phyloP scores from a whole-genome alignment of 2,329 filamentous ascomycete species.

The Cadophora sp. region DNA sequence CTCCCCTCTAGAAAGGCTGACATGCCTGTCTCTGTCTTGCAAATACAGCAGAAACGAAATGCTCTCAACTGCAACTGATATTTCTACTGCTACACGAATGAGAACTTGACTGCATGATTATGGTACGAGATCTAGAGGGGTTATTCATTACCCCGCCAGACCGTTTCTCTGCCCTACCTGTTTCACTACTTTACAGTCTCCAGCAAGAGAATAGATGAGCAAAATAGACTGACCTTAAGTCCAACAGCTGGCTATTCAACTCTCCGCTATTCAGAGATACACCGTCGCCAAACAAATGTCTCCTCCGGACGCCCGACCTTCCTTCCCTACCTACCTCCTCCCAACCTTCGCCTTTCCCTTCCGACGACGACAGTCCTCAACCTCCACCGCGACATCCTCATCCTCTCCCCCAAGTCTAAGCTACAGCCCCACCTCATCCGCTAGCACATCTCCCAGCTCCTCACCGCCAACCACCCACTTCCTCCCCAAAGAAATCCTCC shows the following conservation, averaged over 20 bases:
- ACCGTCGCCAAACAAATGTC: slow-evolving; percentile 30
- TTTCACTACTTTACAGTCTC: not conserved
- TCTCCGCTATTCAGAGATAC: slow-evolving; percentile 19
- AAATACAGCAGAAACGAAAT: not conserved
- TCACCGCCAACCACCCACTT: slow-evolving; percentile 36
- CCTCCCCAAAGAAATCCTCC: slow-evolving; percentile 31
- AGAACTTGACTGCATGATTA: slow-evolving; percentile 21
- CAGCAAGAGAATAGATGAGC: not conserved
- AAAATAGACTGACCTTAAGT: not conserved
- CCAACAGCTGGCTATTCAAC: slow-evolving; percentile 11
- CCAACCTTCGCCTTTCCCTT: slow-evolving; percentile 57
- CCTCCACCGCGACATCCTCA: slow-evolving; percentile 40
- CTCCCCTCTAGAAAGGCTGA: not conserved
- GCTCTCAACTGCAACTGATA: not conserved
- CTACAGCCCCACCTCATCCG: slow-evolving; percentile 46
- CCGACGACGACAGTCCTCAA: slow-evolving; percentile 48
- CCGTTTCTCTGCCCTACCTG: not conserved
- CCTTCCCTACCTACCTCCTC: slow-evolving; percentile 59
- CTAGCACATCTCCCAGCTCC: slow-evolving; percentile 34
- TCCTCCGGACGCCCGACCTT: slow-evolving; percentile 32
- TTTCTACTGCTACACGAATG: not conserved
- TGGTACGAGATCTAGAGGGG: slow-evolving; percentile 21
- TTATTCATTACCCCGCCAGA: slow-evolving; percentile 2
- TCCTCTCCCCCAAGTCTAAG: slow-evolving; percentile 46
- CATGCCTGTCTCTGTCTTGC: not conserved